Base-by-base conservation (phyloP, 2,329 filamentous ascomycete species). In the Verticillium klebahnii region DNA sequence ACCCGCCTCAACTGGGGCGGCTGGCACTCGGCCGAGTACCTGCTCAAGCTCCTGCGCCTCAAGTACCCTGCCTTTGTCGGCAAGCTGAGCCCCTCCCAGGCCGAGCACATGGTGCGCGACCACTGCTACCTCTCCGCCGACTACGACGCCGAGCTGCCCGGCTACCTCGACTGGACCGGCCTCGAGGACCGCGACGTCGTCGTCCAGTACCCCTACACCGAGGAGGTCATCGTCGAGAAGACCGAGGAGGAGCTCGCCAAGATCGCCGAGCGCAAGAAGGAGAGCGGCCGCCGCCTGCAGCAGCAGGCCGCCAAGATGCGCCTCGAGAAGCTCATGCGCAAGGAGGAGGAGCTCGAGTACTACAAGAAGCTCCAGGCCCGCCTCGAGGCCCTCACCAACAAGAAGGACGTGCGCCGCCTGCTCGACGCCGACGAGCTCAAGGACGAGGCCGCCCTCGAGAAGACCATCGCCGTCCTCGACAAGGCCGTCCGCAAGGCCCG, bases 241-340 rank as follows among this genome's bases (percentile, higher is more conserved):
- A 95, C 90, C 1, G 92, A 96, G 71, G 95, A 98, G 73, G 95
- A 99, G 74, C 83, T 99, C 17, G 92, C 91, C 2, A 85, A 88
- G 50, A 92, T 96, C 66, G 93, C 94, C 12, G 95, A 99, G 79
- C 90, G 94, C 73, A 92, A 96, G 72, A 96, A 96, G 74, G 95
- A 99, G 76, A 95, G 92, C 68, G 95, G 95, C 0, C 84, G 95
- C 66, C 84, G 96, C 56, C 73, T 99, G 31, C 95, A 99, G 74
- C 93, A 97, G 70, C 95, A 99, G 75, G 95, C 95, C 0, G 94
- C 94, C 11, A 98, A 97, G 76, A 97, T 97, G 92, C 89, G 95
- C 8, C 80, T 99, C 0, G 95, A 99, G 67, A 96, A 96, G 70
- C 81, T 99, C 56, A 92, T 98, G 73, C 91, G 91, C 71, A 99